Conservation (phyloP, 73 alveolate species). For the Uronychia binucleata region DNA sequence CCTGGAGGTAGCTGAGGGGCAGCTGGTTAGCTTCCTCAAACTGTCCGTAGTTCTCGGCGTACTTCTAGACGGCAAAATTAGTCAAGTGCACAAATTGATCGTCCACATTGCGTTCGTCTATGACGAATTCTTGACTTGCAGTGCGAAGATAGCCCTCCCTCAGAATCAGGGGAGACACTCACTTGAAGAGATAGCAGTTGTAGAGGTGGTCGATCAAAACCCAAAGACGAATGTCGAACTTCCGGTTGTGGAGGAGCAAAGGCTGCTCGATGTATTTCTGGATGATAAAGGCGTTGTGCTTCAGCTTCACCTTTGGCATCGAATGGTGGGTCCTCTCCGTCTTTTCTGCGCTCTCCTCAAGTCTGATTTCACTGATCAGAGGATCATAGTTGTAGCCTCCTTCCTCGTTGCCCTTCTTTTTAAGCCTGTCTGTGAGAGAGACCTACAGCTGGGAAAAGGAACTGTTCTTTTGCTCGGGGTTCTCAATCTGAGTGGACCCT, state of each 20-base stretch:
- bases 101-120: slow-evolving; percentile 48
- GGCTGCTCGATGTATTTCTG: slow-evolving; percentile 73
- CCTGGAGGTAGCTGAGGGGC: slow-evolving; percentile 63
- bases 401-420: neutral
- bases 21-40: slow-evolving; percentile 77
- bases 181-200: slow-evolving; percentile 38
- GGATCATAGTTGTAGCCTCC: neutral
- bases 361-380: slow-evolving; percentile 40
- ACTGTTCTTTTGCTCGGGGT: neutral
- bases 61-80: slow-evolving; percentile 74
- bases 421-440: neutral
- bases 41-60: slow-evolving; percentile 73
- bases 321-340: neutral
- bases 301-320: slow-evolving; percentile 10
- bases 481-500: neutral
- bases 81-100: slow-evolving; percentile 74
- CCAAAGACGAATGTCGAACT: slow-evolving; percentile 77
- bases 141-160: slow-evolving; percentile 81
- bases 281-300: slow-evolving; percentile 43
- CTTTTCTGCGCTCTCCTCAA: neutral
- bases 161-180: neutral
- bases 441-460: neutral
- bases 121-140: slow-evolving; percentile 58
- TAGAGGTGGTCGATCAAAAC: slow-evolving; percentile 40
- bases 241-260: slow-evolving; percentile 60